Evolutionary conservation across 495 filamentous ascomycete genomes (phyloP).

Genomic region (Daldinia bambusicola): DNA sequence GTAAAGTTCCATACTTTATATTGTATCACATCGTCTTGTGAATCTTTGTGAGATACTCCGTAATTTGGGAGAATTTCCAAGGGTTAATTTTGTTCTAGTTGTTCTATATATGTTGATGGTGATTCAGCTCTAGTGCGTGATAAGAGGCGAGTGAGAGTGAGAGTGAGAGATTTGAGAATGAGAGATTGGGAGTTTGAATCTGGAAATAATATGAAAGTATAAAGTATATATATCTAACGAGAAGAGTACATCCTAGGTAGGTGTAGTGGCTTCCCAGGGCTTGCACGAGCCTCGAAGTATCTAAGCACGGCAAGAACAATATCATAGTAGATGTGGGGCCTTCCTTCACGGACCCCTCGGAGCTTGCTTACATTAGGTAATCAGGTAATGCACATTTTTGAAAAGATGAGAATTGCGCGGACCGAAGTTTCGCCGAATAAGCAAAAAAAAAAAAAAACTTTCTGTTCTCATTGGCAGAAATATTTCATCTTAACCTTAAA

Average conservation of each 20-base stretch:
- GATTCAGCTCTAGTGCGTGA: not conserved
- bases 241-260: too few relatives aligned
- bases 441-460: not conserved
- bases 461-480: constrained; percentile 1
- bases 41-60: not conserved
- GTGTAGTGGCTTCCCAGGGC: too few relatives aligned
- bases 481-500: constrained; percentile 29
- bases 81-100: not conserved
- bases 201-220: too few relatives aligned
- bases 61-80: not conserved
- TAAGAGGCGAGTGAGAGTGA: not conserved
- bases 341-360: too few relatives aligned
- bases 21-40: not conserved
- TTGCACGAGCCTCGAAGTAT: too few relatives aligned
- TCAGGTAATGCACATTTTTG: not conserved
- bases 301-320: too few relatives aligned
- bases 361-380: too few relatives aligned
- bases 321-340: too few relatives aligned
- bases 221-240: too few relatives aligned
- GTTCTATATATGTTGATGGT: not conserved
- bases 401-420: not conserved
- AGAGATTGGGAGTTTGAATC: too few relatives aligned
- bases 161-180: not conserved
- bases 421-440: not conserved
- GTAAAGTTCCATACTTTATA: not conserved